Base-by-base conservation (phyloP, 768 basidiomycete genomes). In the Rhodotorula kratochvilovae region DNA sequence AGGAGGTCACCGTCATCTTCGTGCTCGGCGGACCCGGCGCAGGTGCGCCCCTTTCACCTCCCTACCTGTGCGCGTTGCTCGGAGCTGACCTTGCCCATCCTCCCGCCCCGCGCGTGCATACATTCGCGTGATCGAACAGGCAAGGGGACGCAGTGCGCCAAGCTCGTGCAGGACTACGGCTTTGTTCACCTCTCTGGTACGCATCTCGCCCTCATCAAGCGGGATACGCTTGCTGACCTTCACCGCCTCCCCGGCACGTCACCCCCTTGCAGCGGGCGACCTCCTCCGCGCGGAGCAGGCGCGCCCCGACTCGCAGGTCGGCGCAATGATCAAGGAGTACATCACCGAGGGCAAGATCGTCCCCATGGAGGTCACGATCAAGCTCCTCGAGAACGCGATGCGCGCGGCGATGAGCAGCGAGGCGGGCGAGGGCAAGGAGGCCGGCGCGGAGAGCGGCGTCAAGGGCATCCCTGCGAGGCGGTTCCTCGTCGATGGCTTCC, bases 1-100 rank as follows among this genome's bases (percentile, higher is more conserved):
- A 79, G 58, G 88, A 90, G 73, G 89, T 97, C 77, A 88, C 86
- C 27, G 94, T 99, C 67, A 84, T 98, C 78, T 99, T 90, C 78
- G 94, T 98, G 35, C 88, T 99, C 23, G 96, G 96, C 48, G 96
- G 96, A 1, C 96, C 96, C 29, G 96, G 96, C 61, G 93, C 93
- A 77, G 94, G 94, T 89, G 72, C 75, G 82, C 53, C 51, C 31
- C 43, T 55, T 39, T 46, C 25, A 43, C n/a, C 36, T 21, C 63
- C 70, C 60, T 66, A 57, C n/a, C n/a, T n/a, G n/a, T n/a, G 29
- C 25, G 27, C 17, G 27, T 29, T 35, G 54, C 33, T n/a, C n/a
- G n/a, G n/a, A n/a, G n/a, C n/a, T 31, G 21, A 21, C 31, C 54
- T 23, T 25, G 8, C 13, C 13, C 19, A 42, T 56, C 61, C 27